phyloP scores from a whole-genome alignment of 192 early-diverging fungal genomes.

The Dispira parvispora region DNA sequence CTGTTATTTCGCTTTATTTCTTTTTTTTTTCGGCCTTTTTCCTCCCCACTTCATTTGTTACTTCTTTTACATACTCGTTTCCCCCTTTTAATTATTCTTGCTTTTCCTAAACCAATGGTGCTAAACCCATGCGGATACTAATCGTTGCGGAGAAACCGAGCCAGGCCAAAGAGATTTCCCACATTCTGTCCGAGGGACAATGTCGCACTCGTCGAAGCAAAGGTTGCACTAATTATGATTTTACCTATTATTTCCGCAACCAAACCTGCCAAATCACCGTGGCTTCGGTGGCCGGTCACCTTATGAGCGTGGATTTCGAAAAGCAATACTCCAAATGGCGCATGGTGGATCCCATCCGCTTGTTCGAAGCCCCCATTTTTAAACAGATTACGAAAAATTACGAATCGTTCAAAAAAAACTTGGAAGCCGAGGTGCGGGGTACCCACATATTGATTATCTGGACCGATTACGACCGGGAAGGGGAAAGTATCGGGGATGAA shows the following conservation, averaged over 20 bases:
- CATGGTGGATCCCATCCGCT: constrained; percentile 26
- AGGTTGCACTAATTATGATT: constrained; percentile 71
- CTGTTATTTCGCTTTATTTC: too few species aligned
- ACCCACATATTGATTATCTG: constrained; percentile 75
- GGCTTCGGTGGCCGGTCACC: constrained; percentile 72
- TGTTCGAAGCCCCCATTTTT: constrained; percentile 56
- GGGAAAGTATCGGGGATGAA: constrained; percentile 85
- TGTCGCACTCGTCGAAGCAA: constrained; percentile 24
- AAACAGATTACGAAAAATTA: constrained; percentile 25
- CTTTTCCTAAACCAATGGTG: background rate
- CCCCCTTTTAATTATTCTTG: background rate
- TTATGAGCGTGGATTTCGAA: constrained; percentile 52
- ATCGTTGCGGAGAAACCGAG: constrained; percentile 95
- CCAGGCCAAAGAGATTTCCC: constrained; percentile 64
- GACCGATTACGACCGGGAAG: constrained; percentile 98
- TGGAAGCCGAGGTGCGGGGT: constrained; percentile 36
- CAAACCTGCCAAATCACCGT: constrained; percentile 46
- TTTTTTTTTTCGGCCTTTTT: too few species aligned
- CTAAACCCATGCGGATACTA: constrained; percentile 68
- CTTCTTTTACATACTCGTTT: too few species aligned
- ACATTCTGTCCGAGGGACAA: constrained; percentile 46
- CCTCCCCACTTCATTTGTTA: too few species aligned
- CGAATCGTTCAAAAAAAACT: constrained; percentile 39
- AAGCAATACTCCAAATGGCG: constrained; percentile 42
- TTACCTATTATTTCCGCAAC: constrained; percentile 39